phyloP scores from a whole-genome alignment of 169 alveolate genomes.

The Plasmodium gaboni region DNA sequence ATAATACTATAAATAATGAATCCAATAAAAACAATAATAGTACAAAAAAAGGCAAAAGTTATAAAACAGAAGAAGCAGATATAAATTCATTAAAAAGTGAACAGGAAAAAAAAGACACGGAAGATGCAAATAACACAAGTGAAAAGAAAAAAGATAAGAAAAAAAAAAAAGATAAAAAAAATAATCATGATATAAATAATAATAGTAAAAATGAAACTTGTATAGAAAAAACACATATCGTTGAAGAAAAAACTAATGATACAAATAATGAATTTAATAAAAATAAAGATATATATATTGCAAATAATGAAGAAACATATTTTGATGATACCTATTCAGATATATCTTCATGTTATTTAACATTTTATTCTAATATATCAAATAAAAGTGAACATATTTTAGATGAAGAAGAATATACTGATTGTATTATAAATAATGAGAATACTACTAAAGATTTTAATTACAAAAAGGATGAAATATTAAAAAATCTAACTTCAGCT shows the following conservation, averaged over 20 bases:
- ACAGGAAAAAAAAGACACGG: background rate
- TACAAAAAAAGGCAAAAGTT: background rate
- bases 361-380: slow-evolving; percentile 54
- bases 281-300: slow-evolving; percentile 14
- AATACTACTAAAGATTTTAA: slow-evolving; percentile 13
- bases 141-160: slow-evolving; percentile 1
- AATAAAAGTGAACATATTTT: slow-evolving; percentile 8
- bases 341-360: slow-evolving; percentile 34
- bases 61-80: background rate
- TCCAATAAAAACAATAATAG: background rate
- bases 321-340: slow-evolving; percentile 31
- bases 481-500: slow-evolving; percentile 24
- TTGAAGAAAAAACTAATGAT: background rate
- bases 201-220: background rate
- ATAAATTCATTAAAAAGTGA: background rate
- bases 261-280: background rate
- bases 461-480: slow-evolving; percentile 19
- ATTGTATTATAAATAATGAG: background rate
- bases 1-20: background rate
- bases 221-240: background rate
- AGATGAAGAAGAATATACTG: slow-evolving; percentile 22
- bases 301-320: slow-evolving; percentile 6
- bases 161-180: slow-evolving; percentile 18
- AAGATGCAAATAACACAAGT: background rate
- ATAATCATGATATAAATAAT: background rate